Evolutionary conservation across 2,329 filamentous ascomycete species (phyloP).

Genomic region (Aspergillus tubingensis): DNA sequence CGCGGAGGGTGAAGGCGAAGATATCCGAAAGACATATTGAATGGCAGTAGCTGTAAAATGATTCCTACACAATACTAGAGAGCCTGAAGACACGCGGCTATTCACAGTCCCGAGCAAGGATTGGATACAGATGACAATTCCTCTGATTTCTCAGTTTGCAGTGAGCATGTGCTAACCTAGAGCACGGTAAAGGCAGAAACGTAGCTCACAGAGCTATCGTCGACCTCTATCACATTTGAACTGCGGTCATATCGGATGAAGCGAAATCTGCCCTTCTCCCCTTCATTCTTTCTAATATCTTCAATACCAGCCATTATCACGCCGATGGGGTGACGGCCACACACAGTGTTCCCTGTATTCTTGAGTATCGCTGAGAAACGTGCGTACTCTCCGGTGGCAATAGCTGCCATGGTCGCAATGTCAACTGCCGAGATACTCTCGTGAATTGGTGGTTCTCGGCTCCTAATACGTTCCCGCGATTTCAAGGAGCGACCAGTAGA

Average conservation of each 20-base stretch:
- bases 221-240: slow-evolving; percentile 65
- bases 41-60: neutral
- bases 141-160: neutral
- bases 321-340: slow-evolving; percentile 91
- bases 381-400: slow-evolving; percentile 72
- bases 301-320: slow-evolving; percentile 89
- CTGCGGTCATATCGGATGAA: slow-evolving; percentile 89
- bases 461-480: slow-evolving; percentile 35
- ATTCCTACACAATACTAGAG: neutral
- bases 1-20: neutral
- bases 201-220: slow-evolving; percentile 90
- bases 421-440: slow-evolving; percentile 84
- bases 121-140: neutral
- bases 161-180: slow-evolving; percentile 35
- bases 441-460: slow-evolving; percentile 62
- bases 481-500: slow-evolving; percentile 31
- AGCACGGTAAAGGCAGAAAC: slow-evolving; percentile 85
- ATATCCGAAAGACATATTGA: neutral
- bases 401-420: slow-evolving; percentile 77
- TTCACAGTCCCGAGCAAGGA: neutral
- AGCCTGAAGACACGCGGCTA: neutral
- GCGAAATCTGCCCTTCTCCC: slow-evolving; percentile 61
- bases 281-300: slow-evolving; percentile 50
- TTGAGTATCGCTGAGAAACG: slow-evolving; percentile 69
- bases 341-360: slow-evolving; percentile 85